Evolutionary conservation across 805 yeast species (phyloP).

Genomic region (Wickerhamomyces alni): DNA sequence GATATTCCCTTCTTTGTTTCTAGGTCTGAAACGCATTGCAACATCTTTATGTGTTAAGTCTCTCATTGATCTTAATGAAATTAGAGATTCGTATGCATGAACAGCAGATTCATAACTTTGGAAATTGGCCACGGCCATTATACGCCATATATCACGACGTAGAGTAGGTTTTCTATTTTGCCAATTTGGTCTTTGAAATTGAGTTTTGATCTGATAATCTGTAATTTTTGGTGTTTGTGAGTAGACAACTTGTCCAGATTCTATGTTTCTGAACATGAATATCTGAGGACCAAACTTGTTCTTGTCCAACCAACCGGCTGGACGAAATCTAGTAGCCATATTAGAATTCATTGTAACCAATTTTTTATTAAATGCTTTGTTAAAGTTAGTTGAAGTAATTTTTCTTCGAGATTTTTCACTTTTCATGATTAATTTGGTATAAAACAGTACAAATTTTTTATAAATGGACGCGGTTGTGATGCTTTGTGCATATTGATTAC

Average conservation of each 20-base stretch:
- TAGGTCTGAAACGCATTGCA: conserved; percentile 63
- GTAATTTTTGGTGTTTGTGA: conserved; percentile 73
- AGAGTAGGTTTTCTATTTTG: conserved; percentile 74
- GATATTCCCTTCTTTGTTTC: conserved; percentile 69
- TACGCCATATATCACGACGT: conserved; percentile 85
- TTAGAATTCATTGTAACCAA: neutral
- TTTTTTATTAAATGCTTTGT: neutral
- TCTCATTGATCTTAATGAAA: conserved; percentile 67
- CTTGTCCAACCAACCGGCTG: conserved; percentile 49
- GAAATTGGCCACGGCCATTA: conserved; percentile 79
- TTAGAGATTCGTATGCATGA: conserved; percentile 67
- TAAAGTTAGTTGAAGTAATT: neutral
- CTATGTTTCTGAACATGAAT: conserved; percentile 75
- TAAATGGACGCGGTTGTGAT: neutral
- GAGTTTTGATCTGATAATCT: conserved; percentile 38
- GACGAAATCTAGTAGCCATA: conserved; percentile 38
- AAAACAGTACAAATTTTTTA: neutral
- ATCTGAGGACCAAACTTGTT: conserved; percentile 79
- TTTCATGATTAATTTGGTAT: neutral
- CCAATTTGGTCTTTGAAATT: conserved; percentile 83
- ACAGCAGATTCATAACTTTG: conserved; percentile 56
- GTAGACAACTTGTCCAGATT: conserved; percentile 84
- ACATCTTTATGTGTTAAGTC: conserved; percentile 54
- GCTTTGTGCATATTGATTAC: neutral
- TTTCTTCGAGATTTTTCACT: neutral